Evolutionary conservation across 176 grass and related monocot genomes (phyloP), one percentile per base, ranked within the genome.

Genomic region (Cenchrus americanus): DNA sequence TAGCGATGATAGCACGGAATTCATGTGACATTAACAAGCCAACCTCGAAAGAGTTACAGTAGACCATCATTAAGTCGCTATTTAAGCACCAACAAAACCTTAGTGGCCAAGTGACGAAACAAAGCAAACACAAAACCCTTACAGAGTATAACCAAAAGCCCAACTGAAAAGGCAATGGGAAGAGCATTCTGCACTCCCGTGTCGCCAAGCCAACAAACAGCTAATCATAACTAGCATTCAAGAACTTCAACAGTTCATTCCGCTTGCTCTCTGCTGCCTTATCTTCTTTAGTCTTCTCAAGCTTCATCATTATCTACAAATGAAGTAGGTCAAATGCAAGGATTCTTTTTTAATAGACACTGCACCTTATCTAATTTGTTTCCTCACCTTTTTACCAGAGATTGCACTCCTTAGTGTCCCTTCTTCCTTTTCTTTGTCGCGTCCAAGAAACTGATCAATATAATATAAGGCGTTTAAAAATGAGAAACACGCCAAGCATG

Each of bases 271-370:
- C 93, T 14, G 96, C 96, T 15, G 62, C 84, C 54, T 98, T 98
- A 49, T 98, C 96, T 90, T 98, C 96, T 77, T 97, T 98, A 23
- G 93, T 87, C 85, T 98, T 95, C 30, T 94, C 92, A 46, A 97
- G 85, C 78, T 97, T 94, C 88, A 97, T 84, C 75, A 94, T 88
- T 85, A 97, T 94, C 90, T 97, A 89, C 27, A 87, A 48, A 77
- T 85, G 60, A 75, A 86, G 22, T 52, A 68, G 66, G 23, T 44
- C 2, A 64, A 82, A 85, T 66, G 34, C 63, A 76, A 65, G 6
- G 42, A 8, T 14, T 23, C 4, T 12, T 49, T 69, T 55, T 2
- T 27, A 65, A 21, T 3, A 23, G 17, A 42, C 26, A 40, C 5
- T 27, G 37, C 34, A 51, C 15, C 5, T 82, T n/a, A 66, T 66